Base-by-base conservation (phyloP, 2,329 filamentous ascomycete species). In the Gaeumannomyces sp. region DNA sequence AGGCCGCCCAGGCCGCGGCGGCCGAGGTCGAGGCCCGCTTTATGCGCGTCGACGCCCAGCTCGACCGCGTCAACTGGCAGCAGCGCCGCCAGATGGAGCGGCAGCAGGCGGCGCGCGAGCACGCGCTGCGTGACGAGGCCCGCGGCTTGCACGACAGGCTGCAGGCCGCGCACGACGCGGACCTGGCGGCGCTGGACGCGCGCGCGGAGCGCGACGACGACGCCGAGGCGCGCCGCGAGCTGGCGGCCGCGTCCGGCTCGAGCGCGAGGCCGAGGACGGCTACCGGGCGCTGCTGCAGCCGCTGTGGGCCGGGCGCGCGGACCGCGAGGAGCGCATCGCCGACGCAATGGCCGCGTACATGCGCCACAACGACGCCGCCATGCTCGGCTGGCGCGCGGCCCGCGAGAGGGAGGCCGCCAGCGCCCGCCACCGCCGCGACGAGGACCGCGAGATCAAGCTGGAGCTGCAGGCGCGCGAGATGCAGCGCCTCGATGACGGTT, bases 381-480 rank as follows among this genome's bases (percentile, higher is more conserved):
- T 72, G 61, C 70, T 69, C n/a, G 81, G 80, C 76, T 73, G 76
- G 68, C 71, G 70, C 64, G 79, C 77, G 75, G 25, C 29, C 25
- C 77, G 74, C 64, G 71, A 76, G 13, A 72, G 72, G n/a, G 75
- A 81, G 68, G 68, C 81, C 10, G 74, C 70, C n/a, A 65, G 67
- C n/a, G 76, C 76, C 63, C 72, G 71, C 6, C 73, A 70, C 58
- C 70, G 67, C 59, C 71, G 79, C 35, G 75, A 75, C 38, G 79
- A 83, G 57, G 74, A 80, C 67, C 71, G 71, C 59, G 72, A 71
- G 16, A 75, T 80, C 28, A 73, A 73, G 22, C 73, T 76, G 63
- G 80, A 83, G 72, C 68, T 80, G 64, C 77, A 79, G 73, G 76
- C 79, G 31, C 77, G 76, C 45, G 72, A 73, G 63, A 76, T 72